These are phyloP conservation scores for Hypoxylon sp. DNA, from an alignment of 2,329 filamentous ascomycete genomes.

Conservation along the genomic window DNA sequence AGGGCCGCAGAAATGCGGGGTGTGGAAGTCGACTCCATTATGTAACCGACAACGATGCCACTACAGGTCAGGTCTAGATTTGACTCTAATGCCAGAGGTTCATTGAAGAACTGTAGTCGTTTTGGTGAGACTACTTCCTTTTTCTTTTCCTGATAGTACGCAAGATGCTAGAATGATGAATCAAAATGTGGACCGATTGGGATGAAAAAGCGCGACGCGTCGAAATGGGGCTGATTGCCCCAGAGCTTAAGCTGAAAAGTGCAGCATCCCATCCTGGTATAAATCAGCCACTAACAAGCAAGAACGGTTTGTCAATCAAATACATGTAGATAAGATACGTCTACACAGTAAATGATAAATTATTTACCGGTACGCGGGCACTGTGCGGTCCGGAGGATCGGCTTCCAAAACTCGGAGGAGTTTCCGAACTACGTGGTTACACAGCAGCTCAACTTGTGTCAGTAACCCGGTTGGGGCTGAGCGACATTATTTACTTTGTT, in stretches of 20 bases:
- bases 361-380: constrained; percentile 2
- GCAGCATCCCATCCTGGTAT: not conserved
- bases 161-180: constrained; percentile 3
- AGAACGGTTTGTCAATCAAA: not conserved
- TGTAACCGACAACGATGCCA: constrained; percentile 36
- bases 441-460: constrained; percentile 7
- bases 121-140: not conserved
- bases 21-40: constrained; percentile 79
- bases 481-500: constrained; percentile 3
- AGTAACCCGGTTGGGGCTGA: constrained; percentile 1
- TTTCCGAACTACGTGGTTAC: constrained; percentile 18
- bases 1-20: constrained; percentile 87
- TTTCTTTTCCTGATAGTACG: not conserved
- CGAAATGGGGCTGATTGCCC: constrained; percentile 11
- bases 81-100: not conserved
- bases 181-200: not conserved
- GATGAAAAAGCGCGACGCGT: constrained; percentile 23
- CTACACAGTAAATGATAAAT: not conserved
- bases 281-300: not conserved
- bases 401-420: constrained; percentile 11
- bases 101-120: constrained; percentile 3
- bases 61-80: constrained; percentile 1
- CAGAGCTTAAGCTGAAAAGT: constrained; percentile 8
- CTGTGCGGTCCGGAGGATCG: constrained; percentile 14
- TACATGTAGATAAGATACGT: not conserved